Percentiles rank a stretch among this genome's conserved stretches.
Conservation (phyloP, 169 alveolate species). For the Perkinsus olseni region DNA sequence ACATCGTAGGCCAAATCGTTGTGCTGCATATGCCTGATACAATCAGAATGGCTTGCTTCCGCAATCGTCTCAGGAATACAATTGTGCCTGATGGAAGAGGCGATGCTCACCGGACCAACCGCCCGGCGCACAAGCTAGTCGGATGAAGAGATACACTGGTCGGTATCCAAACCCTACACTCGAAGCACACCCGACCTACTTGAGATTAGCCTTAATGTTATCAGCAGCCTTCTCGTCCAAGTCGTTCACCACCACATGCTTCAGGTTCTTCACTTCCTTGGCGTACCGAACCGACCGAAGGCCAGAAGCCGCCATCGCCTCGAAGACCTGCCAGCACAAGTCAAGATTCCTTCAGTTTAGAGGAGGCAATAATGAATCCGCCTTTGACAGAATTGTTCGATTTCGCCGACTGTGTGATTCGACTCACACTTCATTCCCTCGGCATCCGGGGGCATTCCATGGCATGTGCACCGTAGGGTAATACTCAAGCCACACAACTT, state of each 20-base stretch:
- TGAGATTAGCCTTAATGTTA: neutral
- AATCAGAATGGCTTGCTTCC: neutral
- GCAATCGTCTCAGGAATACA: neutral
- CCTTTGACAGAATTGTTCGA: too few relatives aligned
- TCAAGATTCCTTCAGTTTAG: neutral
- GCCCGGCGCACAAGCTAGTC: too few relatives aligned
- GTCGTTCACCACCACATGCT: neutral
- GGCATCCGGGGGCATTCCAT: too few relatives aligned
- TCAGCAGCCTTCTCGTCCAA: neutral
- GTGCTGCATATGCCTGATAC: neutral
- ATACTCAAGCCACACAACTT: too few relatives aligned
- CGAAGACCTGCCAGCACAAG: slow-evolving; percentile 30
- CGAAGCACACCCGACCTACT: neutral
- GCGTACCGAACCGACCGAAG: slow-evolving; percentile 61
- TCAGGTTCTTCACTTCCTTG: slow-evolving; percentile 35
- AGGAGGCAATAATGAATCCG: neutral
- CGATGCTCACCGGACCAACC: too few relatives aligned
- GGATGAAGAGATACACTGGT: too few relatives aligned
- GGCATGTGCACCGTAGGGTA: too few relatives aligned
- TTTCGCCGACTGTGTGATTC: too few relatives aligned
- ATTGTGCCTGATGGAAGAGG: slow-evolving; percentile 7
- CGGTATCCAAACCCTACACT: too few relatives aligned
- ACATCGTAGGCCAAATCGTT: neutral
- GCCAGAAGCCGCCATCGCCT: slow-evolving; percentile 76
- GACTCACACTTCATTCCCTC: too few relatives aligned